Evolutionary conservation across 2,329 filamentous ascomycete species (phyloP).

Genomic region (Macroventuria anomochaeta): DNA sequence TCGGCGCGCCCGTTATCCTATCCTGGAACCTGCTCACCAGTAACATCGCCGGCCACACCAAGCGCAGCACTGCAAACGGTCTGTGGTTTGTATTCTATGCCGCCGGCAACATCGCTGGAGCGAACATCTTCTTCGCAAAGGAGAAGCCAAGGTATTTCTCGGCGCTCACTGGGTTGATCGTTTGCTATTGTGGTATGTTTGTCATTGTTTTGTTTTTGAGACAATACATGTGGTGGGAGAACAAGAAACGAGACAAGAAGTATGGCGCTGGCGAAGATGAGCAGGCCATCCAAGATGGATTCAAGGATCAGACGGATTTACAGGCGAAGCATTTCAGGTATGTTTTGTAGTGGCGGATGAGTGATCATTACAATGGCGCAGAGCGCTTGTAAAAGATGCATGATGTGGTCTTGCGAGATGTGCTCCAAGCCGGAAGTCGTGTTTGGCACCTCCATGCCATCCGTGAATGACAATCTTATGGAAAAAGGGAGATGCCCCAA

Average conservation of each 20-base stretch:
- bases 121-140: slow-evolving; percentile 55
- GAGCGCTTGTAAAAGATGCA: too few species aligned
- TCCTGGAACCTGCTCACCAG: slow-evolving; percentile 59
- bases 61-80: slow-evolving; percentile 58
- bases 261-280: slow-evolving; percentile 40
- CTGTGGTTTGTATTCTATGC: slow-evolving; percentile 59
- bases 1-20: slow-evolving; percentile 59
- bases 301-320: slow-evolving; percentile 45
- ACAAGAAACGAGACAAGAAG: slow-evolving; percentile 36
- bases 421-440: too few species aligned
- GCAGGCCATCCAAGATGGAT: slow-evolving; percentile 43
- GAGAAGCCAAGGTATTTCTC: slow-evolving; percentile 56
- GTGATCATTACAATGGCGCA: too few species aligned
- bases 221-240: slow-evolving; percentile 44
- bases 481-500: too few species aligned
- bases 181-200: slow-evolving; percentile 55
- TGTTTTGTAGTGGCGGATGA: slow-evolving; percentile 29
- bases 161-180: slow-evolving; percentile 52
- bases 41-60: slow-evolving; percentile 58
- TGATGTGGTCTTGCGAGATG: too few species aligned
- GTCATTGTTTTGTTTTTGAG: slow-evolving; percentile 38
- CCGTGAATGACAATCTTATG: too few species aligned
- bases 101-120: slow-evolving; percentile 57
- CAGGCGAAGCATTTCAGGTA: slow-evolving; percentile 46
- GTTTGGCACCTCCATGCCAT: too few species aligned